Percentiles rank a stretch among this genome's conserved stretches.
Evolutionary conservation across 108 stramenopile genomes (phyloP).

Genomic region (Cyclotella kingstonii): DNA sequence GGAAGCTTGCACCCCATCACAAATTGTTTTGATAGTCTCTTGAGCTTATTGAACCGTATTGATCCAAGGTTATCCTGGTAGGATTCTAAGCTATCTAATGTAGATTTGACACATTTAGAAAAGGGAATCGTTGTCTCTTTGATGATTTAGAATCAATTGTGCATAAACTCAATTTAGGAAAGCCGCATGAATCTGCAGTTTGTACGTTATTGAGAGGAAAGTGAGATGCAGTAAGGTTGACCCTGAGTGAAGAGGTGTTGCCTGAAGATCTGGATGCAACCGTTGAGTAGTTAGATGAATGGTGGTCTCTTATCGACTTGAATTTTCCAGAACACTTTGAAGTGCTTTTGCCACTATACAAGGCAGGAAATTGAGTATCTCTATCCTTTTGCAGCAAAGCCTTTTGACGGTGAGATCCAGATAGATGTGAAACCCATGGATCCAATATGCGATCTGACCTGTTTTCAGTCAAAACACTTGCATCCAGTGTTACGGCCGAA

Average conservation of each 20-base stretch:
- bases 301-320: not conserved
- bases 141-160: too few species aligned
- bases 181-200: too few species aligned
- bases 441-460: conserved; percentile 16
- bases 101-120: conserved; percentile 23
- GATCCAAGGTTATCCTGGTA: conserved; percentile 72
- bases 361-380: conserved; percentile 41
- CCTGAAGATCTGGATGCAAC: conserved; percentile 12
- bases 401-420: conserved; percentile 17
- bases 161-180: too few species aligned
- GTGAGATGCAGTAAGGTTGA: conserved; percentile 5
- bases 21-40: conserved; percentile 66
- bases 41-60: conserved; percentile 75
- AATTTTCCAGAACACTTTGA: conserved; percentile 1
- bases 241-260: conserved; percentile 41
- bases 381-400: conserved; percentile 21
- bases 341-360: conserved; percentile 11
- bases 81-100: conserved; percentile 51
- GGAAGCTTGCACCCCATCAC: conserved; percentile 47
- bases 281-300: conserved; percentile 22
- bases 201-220: too few species aligned
- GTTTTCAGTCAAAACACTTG: conserved; percentile 6
- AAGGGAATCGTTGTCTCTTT: conserved; percentile 13
- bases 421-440: conserved; percentile 23
- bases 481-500: conserved; percentile 47